These are phyloP conservation scores for Bipolaris bicolor DNA, from an alignment of 2,329 filamentous ascomycete species.

Conservation along the genomic window DNA sequence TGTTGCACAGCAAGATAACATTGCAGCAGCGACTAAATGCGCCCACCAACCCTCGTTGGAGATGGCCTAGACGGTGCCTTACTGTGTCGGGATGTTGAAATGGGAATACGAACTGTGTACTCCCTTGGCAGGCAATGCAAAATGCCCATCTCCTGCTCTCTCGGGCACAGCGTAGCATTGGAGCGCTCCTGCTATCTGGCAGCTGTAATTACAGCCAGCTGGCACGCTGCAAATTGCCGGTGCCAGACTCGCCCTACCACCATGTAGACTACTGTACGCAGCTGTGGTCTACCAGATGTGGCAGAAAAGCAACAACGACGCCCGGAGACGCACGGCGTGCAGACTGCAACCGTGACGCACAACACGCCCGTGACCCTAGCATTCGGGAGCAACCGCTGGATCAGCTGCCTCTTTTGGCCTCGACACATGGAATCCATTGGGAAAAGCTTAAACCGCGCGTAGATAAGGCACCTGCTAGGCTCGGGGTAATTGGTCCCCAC, in stretches of 20 bases:
- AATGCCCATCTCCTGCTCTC: constrained; percentile 12
- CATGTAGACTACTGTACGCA: not conserved
- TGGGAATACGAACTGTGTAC: not conserved
- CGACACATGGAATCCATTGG: constrained; percentile 5
- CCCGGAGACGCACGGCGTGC: constrained; percentile 1
- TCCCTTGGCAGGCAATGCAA: constrained; percentile 4
- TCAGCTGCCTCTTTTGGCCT: constrained; percentile 14
- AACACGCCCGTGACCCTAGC: not conserved
- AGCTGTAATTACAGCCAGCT: too few species aligned
- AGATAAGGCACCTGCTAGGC: constrained; percentile 12
- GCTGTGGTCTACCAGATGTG: not conserved
- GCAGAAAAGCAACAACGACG: constrained; percentile 3
- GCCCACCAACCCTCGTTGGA: not conserved
- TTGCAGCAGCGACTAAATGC: not conserved
- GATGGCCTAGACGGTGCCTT: not conserved
- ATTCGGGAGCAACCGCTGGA: constrained; percentile 12
- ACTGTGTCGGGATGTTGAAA: not conserved
- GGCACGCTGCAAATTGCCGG: too few species aligned
- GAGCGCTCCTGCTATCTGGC: not conserved
- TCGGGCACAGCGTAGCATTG: constrained; percentile 8
- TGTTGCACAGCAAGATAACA: constrained; percentile 1
- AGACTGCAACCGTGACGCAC: constrained; percentile 2
- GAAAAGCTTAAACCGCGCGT: constrained; percentile 9
- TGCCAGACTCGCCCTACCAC: too few species aligned
- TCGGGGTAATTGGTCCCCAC: constrained; percentile 5